A percentile compares a stretch with the other conserved stretches of the same genome.
Evolutionary conservation across 2,329 filamentous ascomycete genomes (phyloP).

Genomic region (Penicillium occitanis): DNA sequence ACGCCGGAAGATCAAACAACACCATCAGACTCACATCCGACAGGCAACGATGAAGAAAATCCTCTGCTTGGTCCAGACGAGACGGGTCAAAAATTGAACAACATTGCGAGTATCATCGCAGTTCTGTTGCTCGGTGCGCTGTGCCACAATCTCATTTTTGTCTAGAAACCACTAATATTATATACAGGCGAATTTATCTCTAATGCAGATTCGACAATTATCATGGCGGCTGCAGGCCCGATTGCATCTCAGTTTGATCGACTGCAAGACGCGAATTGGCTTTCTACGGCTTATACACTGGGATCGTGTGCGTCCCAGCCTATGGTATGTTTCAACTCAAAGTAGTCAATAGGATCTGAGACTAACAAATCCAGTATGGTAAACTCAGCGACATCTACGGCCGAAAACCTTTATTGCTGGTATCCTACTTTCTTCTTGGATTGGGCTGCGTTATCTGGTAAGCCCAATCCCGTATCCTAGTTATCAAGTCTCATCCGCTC

Average conservation of each 20-base stretch:
- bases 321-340: slow-evolving; percentile 39
- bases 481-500: neutral
- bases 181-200: slow-evolving; percentile 61
- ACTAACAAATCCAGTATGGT: slow-evolving; percentile 44
- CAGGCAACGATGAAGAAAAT: slow-evolving; percentile 9
- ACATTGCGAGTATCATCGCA: slow-evolving; percentile 30
- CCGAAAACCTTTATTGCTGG: slow-evolving; percentile 52
- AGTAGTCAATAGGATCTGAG: neutral
- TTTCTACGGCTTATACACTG: slow-evolving; percentile 55
- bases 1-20: neutral
- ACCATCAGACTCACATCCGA: neutral
- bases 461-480: neutral
- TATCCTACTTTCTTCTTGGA: slow-evolving; percentile 54
- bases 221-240: slow-evolving; percentile 64
- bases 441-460: slow-evolving; percentile 46
- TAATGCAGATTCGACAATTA: slow-evolving; percentile 63
- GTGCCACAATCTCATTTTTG: neutral
- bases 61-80: neutral
- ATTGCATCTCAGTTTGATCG: slow-evolving; percentile 63
- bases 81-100: slow-evolving; percentile 1
- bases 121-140: slow-evolving; percentile 33
- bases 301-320: slow-evolving; percentile 55
- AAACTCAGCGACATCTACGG: slow-evolving; percentile 61
- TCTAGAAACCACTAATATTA: neutral
- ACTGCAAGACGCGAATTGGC: slow-evolving; percentile 58